phyloP scores from a whole-genome alignment of 1,284 basidiomycete species.

The Ustilago crameri region DNA sequence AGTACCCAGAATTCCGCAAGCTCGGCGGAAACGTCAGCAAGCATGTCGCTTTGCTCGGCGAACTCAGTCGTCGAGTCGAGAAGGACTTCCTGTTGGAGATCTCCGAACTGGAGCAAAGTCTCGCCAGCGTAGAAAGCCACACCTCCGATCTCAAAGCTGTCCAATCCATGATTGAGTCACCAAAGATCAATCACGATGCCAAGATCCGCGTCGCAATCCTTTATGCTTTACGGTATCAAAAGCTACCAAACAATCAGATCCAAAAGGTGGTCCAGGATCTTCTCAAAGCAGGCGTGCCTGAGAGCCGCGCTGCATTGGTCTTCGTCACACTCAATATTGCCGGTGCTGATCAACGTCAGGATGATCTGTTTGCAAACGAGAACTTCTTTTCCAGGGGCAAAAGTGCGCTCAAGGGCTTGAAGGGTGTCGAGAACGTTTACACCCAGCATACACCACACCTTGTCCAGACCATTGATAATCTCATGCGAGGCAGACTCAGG shows the following conservation, averaged over 20 bases:
- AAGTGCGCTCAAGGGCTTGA: constrained; percentile 92
- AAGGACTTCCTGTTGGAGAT: constrained; percentile 80
- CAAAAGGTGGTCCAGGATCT: constrained; percentile 83
- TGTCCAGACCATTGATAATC: constrained; percentile 87
- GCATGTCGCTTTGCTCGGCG: constrained; percentile 95
- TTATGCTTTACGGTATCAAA: constrained; percentile 94
- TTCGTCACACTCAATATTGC: constrained; percentile 93
- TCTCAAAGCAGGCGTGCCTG: constrained; percentile 81
- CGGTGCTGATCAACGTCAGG: constrained; percentile 94
- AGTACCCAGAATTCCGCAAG: constrained; percentile 96
- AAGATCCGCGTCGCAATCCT: constrained; percentile 94
- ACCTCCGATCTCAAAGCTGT: constrained; percentile 78
- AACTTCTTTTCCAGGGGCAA: constrained; percentile 93
- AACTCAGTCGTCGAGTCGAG: constrained; percentile 89
- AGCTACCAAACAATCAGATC: constrained; percentile 85
- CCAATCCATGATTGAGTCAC: constrained; percentile 70
- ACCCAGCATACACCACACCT: constrained; percentile 97
- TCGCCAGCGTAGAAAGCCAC: constrained; percentile 88
- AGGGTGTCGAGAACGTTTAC: constrained; percentile 99
- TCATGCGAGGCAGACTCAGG: constrained; percentile 85
- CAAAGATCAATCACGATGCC: constrained; percentile 78
- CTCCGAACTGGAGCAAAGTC: constrained; percentile 94
- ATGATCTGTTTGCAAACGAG: constrained; percentile 96
- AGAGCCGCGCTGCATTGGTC: constrained; percentile 88
- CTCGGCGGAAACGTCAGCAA: constrained; percentile 98